Percentiles rank a stretch among this genome's conserved stretches.
These are phyloP conservation scores for Malus hybrid DNA, from an alignment of 331 rosid species.

Conservation along the genomic window DNA sequence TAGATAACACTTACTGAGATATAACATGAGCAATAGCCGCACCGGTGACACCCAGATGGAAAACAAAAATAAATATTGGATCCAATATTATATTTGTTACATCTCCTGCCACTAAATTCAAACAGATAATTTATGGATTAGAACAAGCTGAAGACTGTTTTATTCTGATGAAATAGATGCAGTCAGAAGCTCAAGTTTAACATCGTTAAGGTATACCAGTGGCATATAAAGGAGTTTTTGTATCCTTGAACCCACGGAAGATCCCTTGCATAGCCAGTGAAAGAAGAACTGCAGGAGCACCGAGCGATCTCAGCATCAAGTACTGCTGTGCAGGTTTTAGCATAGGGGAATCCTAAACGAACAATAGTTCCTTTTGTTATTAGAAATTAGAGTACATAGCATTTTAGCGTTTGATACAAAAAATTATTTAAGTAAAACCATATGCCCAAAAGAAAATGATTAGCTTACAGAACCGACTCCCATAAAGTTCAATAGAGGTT, in stretches of 20 bases:
- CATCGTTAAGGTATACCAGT: slow-evolving; percentile 44
- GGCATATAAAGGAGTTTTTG: slow-evolving; percentile 76
- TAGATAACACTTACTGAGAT: slow-evolving; percentile 57
- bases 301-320: slow-evolving; percentile 69
- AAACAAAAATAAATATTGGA: slow-evolving; percentile 58
- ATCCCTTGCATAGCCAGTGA: slow-evolving; percentile 87
- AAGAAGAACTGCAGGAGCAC: slow-evolving; percentile 90
- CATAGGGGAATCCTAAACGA: slow-evolving; percentile 70
- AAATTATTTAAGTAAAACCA: neutral
- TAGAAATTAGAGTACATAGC: neutral
- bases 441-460: neutral
- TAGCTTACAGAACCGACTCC: slow-evolving; percentile 59
- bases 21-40: slow-evolving; percentile 89
- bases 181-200: neutral
- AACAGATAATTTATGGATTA: slow-evolving; percentile 14
- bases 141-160: neutral
- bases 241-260: slow-evolving; percentile 81
- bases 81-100: slow-evolving; percentile 66
- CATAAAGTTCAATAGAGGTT: slow-evolving; percentile 78
- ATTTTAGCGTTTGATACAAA: neutral
- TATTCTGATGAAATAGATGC: neutral
- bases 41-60: slow-evolving; percentile 58
- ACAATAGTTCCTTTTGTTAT: neutral
- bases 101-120: slow-evolving; percentile 67
- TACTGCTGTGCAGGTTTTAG: slow-evolving; percentile 61